Evolutionary conservation across 768 basidiomycete genomes (phyloP).

Genomic region (Suillus ampliporus): DNA sequence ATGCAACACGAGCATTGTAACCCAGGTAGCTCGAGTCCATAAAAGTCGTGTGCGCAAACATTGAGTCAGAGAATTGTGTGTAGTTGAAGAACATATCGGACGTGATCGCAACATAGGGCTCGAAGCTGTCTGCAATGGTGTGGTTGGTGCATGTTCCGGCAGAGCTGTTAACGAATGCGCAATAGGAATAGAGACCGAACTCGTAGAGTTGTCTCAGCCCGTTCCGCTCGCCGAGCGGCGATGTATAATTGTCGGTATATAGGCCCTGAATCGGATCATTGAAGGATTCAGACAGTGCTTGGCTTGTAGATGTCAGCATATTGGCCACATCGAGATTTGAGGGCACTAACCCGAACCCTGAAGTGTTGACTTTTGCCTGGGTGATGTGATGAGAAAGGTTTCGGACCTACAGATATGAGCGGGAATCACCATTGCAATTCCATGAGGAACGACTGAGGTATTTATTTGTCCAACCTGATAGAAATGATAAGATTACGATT

Average conservation of each 20-base stretch:
- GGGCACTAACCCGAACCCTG: slow-evolving; percentile 66
- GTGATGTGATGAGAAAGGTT: slow-evolving; percentile 22
- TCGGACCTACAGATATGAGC: slow-evolving; percentile 11
- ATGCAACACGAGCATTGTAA: slow-evolving; percentile 68
- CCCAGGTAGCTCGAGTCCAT: slow-evolving; percentile 66
- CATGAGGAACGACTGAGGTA: slow-evolving; percentile 71
- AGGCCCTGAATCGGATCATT: slow-evolving; percentile 65
- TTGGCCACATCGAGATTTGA: not conserved
- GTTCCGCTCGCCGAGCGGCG: slow-evolving; percentile 57
- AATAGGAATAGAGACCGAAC: slow-evolving; percentile 84
- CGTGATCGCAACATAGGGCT: slow-evolving; percentile 67
- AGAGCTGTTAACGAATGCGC: slow-evolving; percentile 67
- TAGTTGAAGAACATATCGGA: slow-evolving; percentile 74
- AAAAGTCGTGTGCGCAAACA: slow-evolving; percentile 61
- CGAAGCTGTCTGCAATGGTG: slow-evolving; percentile 61
- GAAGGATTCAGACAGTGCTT: slow-evolving; percentile 54
- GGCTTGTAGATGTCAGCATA: slow-evolving; percentile 40
- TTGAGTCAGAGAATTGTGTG: slow-evolving; percentile 54
- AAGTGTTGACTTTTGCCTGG: slow-evolving; percentile 73
- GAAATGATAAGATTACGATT: slow-evolving; percentile 28
- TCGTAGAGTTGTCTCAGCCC: slow-evolving; percentile 76
- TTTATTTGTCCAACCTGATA: slow-evolving; percentile 82
- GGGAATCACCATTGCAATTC: slow-evolving; percentile 69
- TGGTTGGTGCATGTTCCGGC: slow-evolving; percentile 69
- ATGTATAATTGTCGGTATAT: slow-evolving; percentile 68